A percentile compares a stretch with the other conserved stretches of the same genome.
Evolutionary conservation across 352 stramenopile genomes (phyloP).

Genomic region (Globisporangium barbulae): DNA sequence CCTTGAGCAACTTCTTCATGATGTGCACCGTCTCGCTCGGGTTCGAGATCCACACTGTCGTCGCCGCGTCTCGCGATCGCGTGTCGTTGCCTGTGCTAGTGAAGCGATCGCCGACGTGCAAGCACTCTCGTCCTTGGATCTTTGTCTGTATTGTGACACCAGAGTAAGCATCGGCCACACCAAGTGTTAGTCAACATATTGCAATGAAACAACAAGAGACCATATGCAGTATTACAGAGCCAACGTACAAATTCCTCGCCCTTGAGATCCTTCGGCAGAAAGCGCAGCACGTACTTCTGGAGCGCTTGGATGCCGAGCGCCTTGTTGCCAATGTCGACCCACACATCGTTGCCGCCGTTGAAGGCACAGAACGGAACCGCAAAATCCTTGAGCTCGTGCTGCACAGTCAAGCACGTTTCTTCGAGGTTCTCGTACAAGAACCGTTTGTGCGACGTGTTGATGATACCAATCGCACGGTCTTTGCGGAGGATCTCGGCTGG

Average conservation of each 20-base stretch:
- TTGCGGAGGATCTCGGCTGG: constrained; percentile 89
- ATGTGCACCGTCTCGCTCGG: constrained; percentile 94
- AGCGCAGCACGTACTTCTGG: constrained; percentile 79
- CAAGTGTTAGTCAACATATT: background rate
- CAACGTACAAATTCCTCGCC: constrained; percentile 51
- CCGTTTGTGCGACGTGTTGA: constrained; percentile 81
- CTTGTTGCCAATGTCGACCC: constrained; percentile 97
- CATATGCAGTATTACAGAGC: background rate
- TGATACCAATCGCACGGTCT: constrained; percentile 91
- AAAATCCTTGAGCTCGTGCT: constrained; percentile 80
- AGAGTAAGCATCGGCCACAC: background rate
- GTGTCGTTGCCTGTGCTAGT: constrained; percentile 90
- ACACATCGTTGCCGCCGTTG: constrained; percentile 95
- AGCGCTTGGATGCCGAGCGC: constrained; percentile 91
- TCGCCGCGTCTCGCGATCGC: constrained; percentile 87
- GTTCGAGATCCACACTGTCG: constrained; percentile 95
- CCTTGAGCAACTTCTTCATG: constrained; percentile 89
- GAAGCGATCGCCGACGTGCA: constrained; percentile 95
- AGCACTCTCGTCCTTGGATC: constrained; percentile 82
- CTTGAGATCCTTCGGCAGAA: constrained; percentile 76
- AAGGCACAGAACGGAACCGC: constrained; percentile 94
- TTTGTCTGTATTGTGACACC: constrained; percentile 25
- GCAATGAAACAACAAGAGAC: background rate
- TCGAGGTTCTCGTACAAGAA: constrained; percentile 92
- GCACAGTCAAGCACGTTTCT: constrained; percentile 91